Evolutionary conservation across 371 early-diverging fungal genomes (phyloP).

Genomic region (Apophysomyces elegans): DNA sequence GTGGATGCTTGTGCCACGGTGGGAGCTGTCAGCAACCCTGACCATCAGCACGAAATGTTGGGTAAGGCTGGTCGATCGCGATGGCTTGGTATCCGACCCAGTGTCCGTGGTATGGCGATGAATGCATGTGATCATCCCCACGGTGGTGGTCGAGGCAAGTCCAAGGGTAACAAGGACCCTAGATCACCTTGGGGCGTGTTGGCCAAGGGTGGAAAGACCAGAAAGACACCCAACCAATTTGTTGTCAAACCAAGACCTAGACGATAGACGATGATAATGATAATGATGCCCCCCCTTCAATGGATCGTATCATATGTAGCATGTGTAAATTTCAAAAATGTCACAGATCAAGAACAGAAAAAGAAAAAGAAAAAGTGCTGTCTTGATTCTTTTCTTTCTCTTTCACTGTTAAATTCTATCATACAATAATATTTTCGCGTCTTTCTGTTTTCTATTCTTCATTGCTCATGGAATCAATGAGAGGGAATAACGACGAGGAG

Average conservation of each 20-base stretch:
- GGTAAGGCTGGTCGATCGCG: slow-evolving; percentile 94
- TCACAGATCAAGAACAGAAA: not conserved
- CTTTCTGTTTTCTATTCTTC: not conserved
- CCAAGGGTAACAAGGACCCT: slow-evolving; percentile 93
- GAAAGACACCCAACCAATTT: slow-evolving; percentile 74
- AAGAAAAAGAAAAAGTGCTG: slow-evolving; percentile 1
- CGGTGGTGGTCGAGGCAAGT: slow-evolving; percentile 98
- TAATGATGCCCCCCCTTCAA: not conserved
- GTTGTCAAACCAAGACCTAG: slow-evolving; percentile 81
- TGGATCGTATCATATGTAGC: not conserved
- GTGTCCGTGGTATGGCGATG: slow-evolving; percentile 99
- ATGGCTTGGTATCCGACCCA: slow-evolving; percentile 90
- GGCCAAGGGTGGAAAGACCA: slow-evolving; percentile 96
- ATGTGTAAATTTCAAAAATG: not conserved
- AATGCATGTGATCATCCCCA: slow-evolving; percentile 99
- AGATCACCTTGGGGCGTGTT: slow-evolving; percentile 94
- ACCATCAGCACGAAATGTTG: slow-evolving; percentile 87
- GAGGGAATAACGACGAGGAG: not conserved
- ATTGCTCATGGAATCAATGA: not conserved
- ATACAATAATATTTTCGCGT: too few relatives aligned
- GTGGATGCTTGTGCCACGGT: slow-evolving; percentile 92
- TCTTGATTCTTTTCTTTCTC: not conserved
- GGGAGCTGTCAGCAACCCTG: slow-evolving; percentile 91
- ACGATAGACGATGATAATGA: slow-evolving; percentile 46
- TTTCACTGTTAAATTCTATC: not conserved